These are phyloP conservation scores for Cercospora berteroae DNA, from an alignment of 2,329 filamentous ascomycete species.

Conservation along the genomic window DNA sequence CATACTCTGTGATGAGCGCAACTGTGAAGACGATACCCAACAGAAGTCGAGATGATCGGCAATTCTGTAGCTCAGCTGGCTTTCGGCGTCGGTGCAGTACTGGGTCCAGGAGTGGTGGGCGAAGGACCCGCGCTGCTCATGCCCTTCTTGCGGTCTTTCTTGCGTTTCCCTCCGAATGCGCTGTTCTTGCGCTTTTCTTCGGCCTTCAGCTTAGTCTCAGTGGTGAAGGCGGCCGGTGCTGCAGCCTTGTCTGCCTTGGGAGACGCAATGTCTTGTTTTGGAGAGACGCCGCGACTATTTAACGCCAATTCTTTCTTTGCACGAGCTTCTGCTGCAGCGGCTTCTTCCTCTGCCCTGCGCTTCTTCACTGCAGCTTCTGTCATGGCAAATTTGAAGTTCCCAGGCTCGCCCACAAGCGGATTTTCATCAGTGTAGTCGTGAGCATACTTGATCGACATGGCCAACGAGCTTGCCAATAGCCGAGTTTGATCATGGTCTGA, in stretches of 20 bases:
- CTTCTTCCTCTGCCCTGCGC: constrained; percentile 40
- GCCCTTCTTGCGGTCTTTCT: constrained; percentile 26
- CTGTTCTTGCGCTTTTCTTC: constrained; percentile 23
- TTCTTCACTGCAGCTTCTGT: constrained; percentile 46
- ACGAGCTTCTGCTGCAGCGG: constrained; percentile 28
- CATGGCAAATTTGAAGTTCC: constrained; percentile 57
- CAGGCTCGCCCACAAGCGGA: constrained; percentile 61
- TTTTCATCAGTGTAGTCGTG: constrained; percentile 65
- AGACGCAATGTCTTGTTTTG: constrained; percentile 3
- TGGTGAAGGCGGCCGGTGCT: constrained; percentile 23
- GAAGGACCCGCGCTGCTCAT: constrained; percentile 21
- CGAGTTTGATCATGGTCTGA: constrained; percentile 25
- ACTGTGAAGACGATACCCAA: not conserved
- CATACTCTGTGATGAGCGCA: not conserved
- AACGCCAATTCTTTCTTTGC: constrained; percentile 21
- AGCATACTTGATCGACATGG: constrained; percentile 48
- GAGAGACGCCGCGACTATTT: constrained; percentile 16
- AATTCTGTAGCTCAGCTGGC: not conserved
- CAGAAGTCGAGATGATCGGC: not conserved
- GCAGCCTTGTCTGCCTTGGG: constrained; percentile 14
- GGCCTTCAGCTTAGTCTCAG: constrained; percentile 19
- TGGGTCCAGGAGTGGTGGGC: constrained; percentile 24
- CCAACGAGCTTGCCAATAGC: constrained; percentile 43
- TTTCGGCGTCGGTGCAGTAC: constrained; percentile 12
- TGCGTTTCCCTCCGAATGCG: constrained; percentile 18